Base-by-base conservation (phyloP, 352 stramenopile genomes). In the Globisporangium viniferum region DNA sequence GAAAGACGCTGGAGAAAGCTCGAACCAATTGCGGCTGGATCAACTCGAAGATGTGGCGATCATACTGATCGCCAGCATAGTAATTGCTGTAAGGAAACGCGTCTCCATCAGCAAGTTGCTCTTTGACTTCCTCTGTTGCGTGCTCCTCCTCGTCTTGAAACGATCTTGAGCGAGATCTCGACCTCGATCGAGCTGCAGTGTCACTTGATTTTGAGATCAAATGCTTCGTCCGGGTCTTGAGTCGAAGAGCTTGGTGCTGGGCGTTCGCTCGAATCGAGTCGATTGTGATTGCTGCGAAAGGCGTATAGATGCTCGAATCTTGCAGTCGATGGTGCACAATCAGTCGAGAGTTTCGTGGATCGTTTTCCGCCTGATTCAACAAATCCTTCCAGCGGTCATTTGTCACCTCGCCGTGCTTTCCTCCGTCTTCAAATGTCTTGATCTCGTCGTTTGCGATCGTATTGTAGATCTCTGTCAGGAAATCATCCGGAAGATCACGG, bases 361-460 rank as follows among this genome's bases (percentile, higher is more conserved):
- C 72, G 20, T 74, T 88, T 70, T 92, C 82, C 33, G 82, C 84
- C 64, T 92, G 86, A 44, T 86, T 84, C 5, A 93, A 61, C 15
- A 95, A 56, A 66, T 95, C 88, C 20, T 90, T 91, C 86, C 86
- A 94, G 12, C 88, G 75, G 68, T 93, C 88, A 0, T 66, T 90
- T 14, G 85, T 93, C 6, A 94, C 81, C 74, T 93, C 85, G 6
- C 84, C 84, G 44, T 91, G 75, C 58, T 90, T 91, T 39, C 86
- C 84, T 54, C 79, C 82, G 46, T 96, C 87, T 65, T 96, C 87
- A 49, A 90, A 86, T 1, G 87, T 95, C 57, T 91, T 91, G 67
- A 95, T 90, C 60, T 93, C 82, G 48, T 92, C 76, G 44, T 78
- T 88, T 0, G 81, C 70, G 64, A 95, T 95, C 4, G 81, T 78